Base-by-base conservation (phyloP, 306 rosid species). In the Dalbergia cochinchinensis region DNA sequence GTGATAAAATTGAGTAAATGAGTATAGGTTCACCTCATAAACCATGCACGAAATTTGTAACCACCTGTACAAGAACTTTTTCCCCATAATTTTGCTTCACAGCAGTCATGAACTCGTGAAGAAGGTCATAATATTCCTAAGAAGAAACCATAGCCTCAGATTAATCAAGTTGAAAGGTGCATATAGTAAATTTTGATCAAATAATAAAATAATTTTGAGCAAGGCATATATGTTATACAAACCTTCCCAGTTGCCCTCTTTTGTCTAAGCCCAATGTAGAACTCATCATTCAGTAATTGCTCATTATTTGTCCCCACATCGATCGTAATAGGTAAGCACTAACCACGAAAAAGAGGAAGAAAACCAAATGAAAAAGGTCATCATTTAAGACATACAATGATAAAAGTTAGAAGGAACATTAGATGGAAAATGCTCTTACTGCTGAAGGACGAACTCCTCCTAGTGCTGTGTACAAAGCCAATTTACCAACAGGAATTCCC, bases 401-500 rank as follows among this genome's bases (percentile, higher is more conserved):
- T 54, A 59, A 58, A 50, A 83, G 58, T 74, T 62, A 69, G 19
- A 64, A 63, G 80, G 72, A 81, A 53, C 80, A 73, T 22, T 20
- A 26, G 31, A 37, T 47, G 35, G 54, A 61, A 80, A 81, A 82
- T 54, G 55, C 94, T 26, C 31, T 89, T 90, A 93, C 99, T 1
- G 93, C 83, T 34, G 99, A 96, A 81, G 99, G 98, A 78, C 98
- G 98, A 87, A 96, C 81, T 72, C 99, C 99, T 78, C 99, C 99
- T 53, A 96, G 97, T 39, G 97, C 98, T 0, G 98, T 84, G 73
- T 96, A 93, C 83, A 93, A 76, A 64, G 99, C 82, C 87, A 96
- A 87, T 81, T 96, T 96, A 74, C 99, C 99, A 15, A 93, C 99
- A 26, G 99, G 98, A 87, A 96, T 96, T 47, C 99, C 99, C 99